These are phyloP conservation scores for Aspergillus saccharolyticus DNA, from an alignment of 495 filamentous ascomycete genomes.

Conservation along the genomic window DNA sequence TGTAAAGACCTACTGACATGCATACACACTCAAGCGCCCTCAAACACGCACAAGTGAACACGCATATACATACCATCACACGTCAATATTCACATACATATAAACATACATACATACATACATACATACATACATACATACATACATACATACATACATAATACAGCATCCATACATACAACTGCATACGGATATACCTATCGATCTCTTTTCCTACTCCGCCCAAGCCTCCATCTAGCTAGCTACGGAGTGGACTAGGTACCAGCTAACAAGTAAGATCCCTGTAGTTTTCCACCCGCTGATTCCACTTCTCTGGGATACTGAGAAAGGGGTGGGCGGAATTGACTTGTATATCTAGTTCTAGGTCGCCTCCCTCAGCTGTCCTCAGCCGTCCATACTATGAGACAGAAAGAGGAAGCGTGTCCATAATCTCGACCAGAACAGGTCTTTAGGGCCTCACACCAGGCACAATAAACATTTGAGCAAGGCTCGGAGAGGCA, in stretches of 20 bases:
- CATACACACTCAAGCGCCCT: too few species aligned
- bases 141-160: background rate
- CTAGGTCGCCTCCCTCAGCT: conserved; percentile 18
- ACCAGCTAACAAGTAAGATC: conserved; percentile 14
- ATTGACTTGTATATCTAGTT: conserved; percentile 23
- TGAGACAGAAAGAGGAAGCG: background rate
- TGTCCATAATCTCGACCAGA: background rate
- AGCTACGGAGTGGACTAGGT: conserved; percentile 1
- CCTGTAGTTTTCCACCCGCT: conserved; percentile 21
- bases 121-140: background rate
- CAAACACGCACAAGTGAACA: too few species aligned
- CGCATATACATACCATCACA: too few species aligned
- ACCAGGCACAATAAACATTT: background rate
- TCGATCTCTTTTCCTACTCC: background rate
- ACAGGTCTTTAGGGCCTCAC: background rate
- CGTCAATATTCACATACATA: background rate
- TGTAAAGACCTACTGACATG: background rate
- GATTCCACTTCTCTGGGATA: conserved; percentile 28
- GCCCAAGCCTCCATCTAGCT: conserved; percentile 10
- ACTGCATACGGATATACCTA: background rate
- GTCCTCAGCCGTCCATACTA: background rate
- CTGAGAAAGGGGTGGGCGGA: conserved; percentile 12
- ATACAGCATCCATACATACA: background rate
- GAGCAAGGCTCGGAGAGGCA: background rate
- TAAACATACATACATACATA: background rate